Evolutionary conservation across 2,329 filamentous ascomycete species (phyloP).

Genomic region (Coniochaeta pulveracea): DNA sequence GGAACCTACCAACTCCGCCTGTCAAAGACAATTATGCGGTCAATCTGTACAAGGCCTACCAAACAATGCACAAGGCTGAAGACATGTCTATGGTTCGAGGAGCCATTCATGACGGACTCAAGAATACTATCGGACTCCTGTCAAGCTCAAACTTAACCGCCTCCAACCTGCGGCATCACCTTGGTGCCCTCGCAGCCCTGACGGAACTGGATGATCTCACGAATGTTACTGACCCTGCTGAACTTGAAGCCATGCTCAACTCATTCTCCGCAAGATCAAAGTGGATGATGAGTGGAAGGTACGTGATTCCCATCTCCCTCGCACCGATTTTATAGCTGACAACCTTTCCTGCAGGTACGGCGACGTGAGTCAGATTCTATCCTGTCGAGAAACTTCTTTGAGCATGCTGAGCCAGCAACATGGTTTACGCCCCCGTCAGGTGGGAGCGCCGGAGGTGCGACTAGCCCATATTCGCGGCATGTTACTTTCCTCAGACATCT

Average conservation of each 20-base stretch:
- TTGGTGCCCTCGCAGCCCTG: slow-evolving; percentile 58
- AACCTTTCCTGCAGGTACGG: slow-evolving; percentile 52
- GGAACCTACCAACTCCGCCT: slow-evolving; percentile 73
- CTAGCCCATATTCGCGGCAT: slow-evolving; percentile 68
- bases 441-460: slow-evolving; percentile 53
- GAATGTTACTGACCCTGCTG: slow-evolving; percentile 42
- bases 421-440: slow-evolving; percentile 43
- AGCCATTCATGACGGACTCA: slow-evolving; percentile 53
- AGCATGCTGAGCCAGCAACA: slow-evolving; percentile 64
- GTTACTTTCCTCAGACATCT: slow-evolving; percentile 62
- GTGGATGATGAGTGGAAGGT: slow-evolving; percentile 81
- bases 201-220: slow-evolving; percentile 75
- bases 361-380: slow-evolving; percentile 70
- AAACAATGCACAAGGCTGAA: slow-evolving; percentile 60
- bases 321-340: slow-evolving; percentile 11
- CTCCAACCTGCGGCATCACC: slow-evolving; percentile 37
- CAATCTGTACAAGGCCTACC: slow-evolving; percentile 69
- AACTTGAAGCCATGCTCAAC: slow-evolving; percentile 50
- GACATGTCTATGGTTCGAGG: slow-evolving; percentile 40
- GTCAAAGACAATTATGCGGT: slow-evolving; percentile 51
- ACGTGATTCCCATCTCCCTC: slow-evolving; percentile 9
- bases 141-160: slow-evolving; percentile 35
- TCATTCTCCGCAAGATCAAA: slow-evolving; percentile 53
- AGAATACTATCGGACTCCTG: slow-evolving; percentile 48
- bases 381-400: slow-evolving; percentile 72